Conservation (phyloP, 2,329 filamentous ascomycete genomes). For the Fusarium cyanostomum region DNA sequence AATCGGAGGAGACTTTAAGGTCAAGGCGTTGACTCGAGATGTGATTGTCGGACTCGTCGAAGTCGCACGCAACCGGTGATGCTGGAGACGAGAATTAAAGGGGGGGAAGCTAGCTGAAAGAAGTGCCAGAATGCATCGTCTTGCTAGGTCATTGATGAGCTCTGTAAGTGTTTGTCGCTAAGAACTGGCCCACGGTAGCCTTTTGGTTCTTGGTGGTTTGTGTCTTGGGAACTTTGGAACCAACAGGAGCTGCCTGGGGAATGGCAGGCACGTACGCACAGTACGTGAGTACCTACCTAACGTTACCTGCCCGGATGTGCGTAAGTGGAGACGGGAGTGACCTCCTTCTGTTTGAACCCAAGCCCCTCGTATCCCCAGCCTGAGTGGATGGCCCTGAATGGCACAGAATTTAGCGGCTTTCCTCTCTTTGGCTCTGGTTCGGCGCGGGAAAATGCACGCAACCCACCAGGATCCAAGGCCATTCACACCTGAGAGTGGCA, state of each 20-base stretch:
- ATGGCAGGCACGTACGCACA: slow-evolving; percentile 13
- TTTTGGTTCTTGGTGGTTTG: slow-evolving; percentile 1
- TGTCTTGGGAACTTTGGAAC: slow-evolving; percentile 2
- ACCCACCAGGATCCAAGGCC: background rate
- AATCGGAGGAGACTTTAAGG: background rate
- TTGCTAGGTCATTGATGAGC: slow-evolving; percentile 1
- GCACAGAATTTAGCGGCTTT: slow-evolving; percentile 5
- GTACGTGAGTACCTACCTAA: too few species aligned
- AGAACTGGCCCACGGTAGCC: background rate
- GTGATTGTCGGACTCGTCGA: slow-evolving; percentile 6
- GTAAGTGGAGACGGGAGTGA: slow-evolving; percentile 22
- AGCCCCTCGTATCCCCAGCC: background rate
- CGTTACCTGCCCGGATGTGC: slow-evolving; percentile 10
- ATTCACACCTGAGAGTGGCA: too few species aligned
- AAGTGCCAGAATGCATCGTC: slow-evolving; percentile 22
- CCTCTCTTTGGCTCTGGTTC: background rate
- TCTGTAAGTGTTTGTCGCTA: slow-evolving; percentile 2
- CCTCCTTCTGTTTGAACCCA: slow-evolving; percentile 1
- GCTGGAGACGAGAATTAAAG: background rate
- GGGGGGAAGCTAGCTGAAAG: slow-evolving; percentile 7
- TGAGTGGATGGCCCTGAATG: background rate
- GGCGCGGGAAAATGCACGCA: slow-evolving; percentile 1
- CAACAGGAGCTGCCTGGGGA: slow-evolving; percentile 25
- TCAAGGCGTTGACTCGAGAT: background rate
- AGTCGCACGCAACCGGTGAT: slow-evolving; percentile 25